Base-by-base conservation (phyloP, 2,329 filamentous ascomycete genomes). In the Exophiala mesophila region DNA sequence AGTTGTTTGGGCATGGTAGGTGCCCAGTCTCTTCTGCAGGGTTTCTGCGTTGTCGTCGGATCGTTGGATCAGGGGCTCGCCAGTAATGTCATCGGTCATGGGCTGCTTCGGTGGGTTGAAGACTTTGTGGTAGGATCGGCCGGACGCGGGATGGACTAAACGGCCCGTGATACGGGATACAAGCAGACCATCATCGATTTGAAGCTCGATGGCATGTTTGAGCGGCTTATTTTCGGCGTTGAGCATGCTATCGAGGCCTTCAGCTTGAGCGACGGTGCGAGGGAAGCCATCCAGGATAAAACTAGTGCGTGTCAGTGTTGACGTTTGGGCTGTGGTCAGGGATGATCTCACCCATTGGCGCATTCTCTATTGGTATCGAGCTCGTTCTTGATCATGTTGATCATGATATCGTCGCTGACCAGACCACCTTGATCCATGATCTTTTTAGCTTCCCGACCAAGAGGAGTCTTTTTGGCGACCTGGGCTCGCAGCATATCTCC, bases 201-300 rank as follows among this genome's bases (percentile, higher is more conserved):
- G 82, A 56, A 98, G 84, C 75, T 98, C 90, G 47, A 98, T 75
- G 50, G 90, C 92, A 70, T 97, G 89, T 71, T 95, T 87, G 55
- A 98, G 83, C 59, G 82, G 85, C 72, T 94, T 85, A 57, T 83
- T 74, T 66, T 85, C 83, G 53, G 74, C 75, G 39, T 69, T 62
- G 53, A 98, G 83, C 92, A 98, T 98, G 57, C 78, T 75, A 69
- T 98, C 92, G 61, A 98, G 83, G 61, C 89, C 83, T 74, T 96
- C 83, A 49, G 92, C 92, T 70, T 98, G 92, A 45, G 87, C 81
- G 39, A 98, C 90, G 45, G 92, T 98, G 61, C 92, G 87, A 44
- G 92, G 92, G 78, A 98, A 98, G 55, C 92, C 92, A 66, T 98
- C 92, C 59, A 98, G 85, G 63, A 98, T 98, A 76, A 98, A 98